phyloP scores from a whole-genome alignment of 352 stramenopile species.

The Globisporangium iwayamae region DNA sequence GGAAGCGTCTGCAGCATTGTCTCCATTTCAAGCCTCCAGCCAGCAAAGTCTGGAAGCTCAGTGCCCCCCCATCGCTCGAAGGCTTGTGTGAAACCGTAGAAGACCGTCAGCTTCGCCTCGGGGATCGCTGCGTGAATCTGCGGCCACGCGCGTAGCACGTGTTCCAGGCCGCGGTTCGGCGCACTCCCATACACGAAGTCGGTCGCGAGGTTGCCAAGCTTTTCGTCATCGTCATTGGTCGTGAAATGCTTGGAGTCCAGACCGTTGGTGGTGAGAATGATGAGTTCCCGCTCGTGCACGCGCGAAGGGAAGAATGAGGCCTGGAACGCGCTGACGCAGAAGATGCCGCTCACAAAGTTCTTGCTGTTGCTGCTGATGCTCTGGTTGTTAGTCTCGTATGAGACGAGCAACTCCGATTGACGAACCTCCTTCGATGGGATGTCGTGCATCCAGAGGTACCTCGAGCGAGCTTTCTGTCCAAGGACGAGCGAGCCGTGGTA shows the following conservation, averaged over 20 bases:
- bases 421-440: conserved; percentile 34
- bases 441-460: conserved; percentile 87
- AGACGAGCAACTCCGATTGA: conserved; percentile 31
- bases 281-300: conserved; percentile 33
- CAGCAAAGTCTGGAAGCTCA: conserved; percentile 42
- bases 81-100: conserved; percentile 85
- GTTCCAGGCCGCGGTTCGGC: conserved; percentile 73
- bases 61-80: conserved; percentile 65
- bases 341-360: conserved; percentile 48
- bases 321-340: conserved; percentile 84
- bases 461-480: conserved; percentile 25
- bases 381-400: conserved; percentile 9
- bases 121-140: conserved; percentile 53
- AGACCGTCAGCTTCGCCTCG: conserved; percentile 67
- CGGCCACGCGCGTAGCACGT: conserved; percentile 69
- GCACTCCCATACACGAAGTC: conserved; percentile 87
- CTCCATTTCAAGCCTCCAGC: conserved; percentile 56
- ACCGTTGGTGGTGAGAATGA: conserved; percentile 69
- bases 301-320: conserved; percentile 39
- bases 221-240: conserved; percentile 27
- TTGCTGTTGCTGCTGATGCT: neutral
- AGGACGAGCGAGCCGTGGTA: conserved; percentile 83
- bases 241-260: conserved; percentile 64
- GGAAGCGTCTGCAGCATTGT: conserved; percentile 29
- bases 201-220: conserved; percentile 38